Evolutionary conservation across 768 basidiomycete genomes (phyloP).

Genomic region (Leccinum subtestaceum): DNA sequence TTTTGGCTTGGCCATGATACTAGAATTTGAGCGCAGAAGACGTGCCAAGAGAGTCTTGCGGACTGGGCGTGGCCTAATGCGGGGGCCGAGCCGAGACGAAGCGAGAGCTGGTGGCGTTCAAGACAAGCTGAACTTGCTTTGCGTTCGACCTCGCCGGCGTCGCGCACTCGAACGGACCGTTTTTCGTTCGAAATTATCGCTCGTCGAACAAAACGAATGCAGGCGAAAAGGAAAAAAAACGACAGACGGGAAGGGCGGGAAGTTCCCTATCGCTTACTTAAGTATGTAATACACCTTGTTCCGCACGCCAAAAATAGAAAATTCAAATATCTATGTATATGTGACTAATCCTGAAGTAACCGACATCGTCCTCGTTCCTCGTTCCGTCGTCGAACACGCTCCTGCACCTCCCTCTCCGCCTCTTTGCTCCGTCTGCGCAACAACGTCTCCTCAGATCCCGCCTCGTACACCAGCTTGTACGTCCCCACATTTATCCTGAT

Average conservation of each 20-base stretch:
- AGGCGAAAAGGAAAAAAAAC: slow-evolving; percentile 3
- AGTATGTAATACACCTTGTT: slow-evolving; percentile 17
- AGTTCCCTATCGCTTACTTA: slow-evolving; percentile 16
- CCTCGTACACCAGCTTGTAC: slow-evolving; percentile 72
- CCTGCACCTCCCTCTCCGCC: slow-evolving; percentile 34
- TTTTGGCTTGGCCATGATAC: slow-evolving; percentile 55
- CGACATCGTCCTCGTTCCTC: slow-evolving; percentile 56
- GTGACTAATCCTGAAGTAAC: slow-evolving; percentile 24
- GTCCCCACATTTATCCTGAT: slow-evolving; percentile 57
- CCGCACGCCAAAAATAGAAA: slow-evolving; percentile 18
- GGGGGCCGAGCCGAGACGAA: slow-evolving; percentile 11
- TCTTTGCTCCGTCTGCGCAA: slow-evolving; percentile 37
- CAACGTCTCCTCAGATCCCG: slow-evolving; percentile 57
- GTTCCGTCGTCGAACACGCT: slow-evolving; percentile 43
- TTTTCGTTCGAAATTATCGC: neutral
- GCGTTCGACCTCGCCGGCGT: neutral
- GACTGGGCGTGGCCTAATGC: slow-evolving; percentile 32
- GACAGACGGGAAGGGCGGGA: slow-evolving; percentile 9
- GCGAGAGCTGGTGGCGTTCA: neutral
- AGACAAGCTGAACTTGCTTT: neutral
- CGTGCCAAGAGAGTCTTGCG: slow-evolving; percentile 38
- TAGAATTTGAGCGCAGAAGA: slow-evolving; percentile 32
- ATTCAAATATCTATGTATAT: neutral
- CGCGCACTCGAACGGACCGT: neutral
- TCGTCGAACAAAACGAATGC: neutral